A percentile compares a stretch with the other conserved stretches of the same genome.
Evolutionary conservation across 2,329 filamentous ascomycete genomes (phyloP).

Genomic region (Hypoxylon sp.): DNA sequence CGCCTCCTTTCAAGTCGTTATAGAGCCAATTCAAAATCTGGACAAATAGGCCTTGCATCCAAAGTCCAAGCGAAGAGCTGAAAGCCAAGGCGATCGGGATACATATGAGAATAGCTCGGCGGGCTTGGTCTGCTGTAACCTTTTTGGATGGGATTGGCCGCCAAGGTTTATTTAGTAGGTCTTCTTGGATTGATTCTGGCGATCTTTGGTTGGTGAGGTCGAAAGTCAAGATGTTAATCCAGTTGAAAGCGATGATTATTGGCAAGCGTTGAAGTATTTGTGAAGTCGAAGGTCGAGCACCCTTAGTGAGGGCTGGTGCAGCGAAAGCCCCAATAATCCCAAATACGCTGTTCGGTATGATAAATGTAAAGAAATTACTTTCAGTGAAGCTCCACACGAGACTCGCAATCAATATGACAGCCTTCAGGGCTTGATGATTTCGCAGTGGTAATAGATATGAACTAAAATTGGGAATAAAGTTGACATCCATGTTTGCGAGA

Average conservation of each 20-base stretch:
- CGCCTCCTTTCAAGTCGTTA: conserved; percentile 49
- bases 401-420: too few species aligned
- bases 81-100: conserved; percentile 45
- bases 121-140: conserved; percentile 48
- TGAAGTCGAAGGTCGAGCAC: conserved; percentile 17
- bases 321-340: conserved; percentile 53
- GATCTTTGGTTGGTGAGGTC: conserved; percentile 49
- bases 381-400: conserved; percentile 51
- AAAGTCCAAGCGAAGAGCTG: conserved; percentile 45
- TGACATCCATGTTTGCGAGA: too few species aligned
- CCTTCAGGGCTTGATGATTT: too few species aligned
- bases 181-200: conserved; percentile 46
- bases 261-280: conserved; percentile 17
- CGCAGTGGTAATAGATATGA: too few species aligned
- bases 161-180: conserved; percentile 53
- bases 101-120: conserved; percentile 45
- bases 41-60: conserved; percentile 46
- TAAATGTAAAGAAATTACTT: conserved; percentile 56
- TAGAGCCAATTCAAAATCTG: conserved; percentile 48
- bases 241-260: conserved; percentile 8
- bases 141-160: conserved; percentile 47
- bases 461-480: too few species aligned
- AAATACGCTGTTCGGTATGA: conserved; percentile 54
- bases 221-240: conserved; percentile 13
- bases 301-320: background rate